These are phyloP conservation scores for Daedalea quercina DNA, from an alignment of 768 basidiomycete genomes.

Conservation along the genomic window DNA sequence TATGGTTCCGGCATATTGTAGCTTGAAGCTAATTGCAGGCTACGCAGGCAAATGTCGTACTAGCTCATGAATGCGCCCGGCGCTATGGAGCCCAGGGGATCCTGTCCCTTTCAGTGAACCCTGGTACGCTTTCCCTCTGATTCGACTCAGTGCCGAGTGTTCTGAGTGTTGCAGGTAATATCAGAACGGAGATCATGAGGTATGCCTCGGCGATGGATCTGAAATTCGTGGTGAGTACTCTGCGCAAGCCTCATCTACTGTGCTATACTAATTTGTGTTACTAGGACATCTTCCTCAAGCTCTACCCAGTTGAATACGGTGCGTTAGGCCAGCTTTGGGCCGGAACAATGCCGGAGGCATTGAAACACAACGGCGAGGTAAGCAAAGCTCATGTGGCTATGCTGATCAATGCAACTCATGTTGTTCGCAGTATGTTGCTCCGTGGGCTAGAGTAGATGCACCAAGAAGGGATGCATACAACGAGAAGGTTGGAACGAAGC, in stretches of 20 bases:
- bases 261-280: background rate
- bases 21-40: background rate
- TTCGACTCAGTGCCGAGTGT: no score
- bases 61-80: constrained; percentile 40
- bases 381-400: background rate
- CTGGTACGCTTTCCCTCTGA: constrained; percentile 29
- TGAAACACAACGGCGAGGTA: constrained; percentile 35
- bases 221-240: background rate
- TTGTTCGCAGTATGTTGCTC: constrained; percentile 16
- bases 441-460: constrained; percentile 18
- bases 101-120: constrained; percentile 38
- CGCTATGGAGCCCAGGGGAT: constrained; percentile 38
- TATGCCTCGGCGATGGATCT: background rate
- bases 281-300: constrained; percentile 3
- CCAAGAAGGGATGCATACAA: constrained; percentile 9
- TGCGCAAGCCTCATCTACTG: background rate
- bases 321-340: constrained; percentile 25
- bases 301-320: constrained; percentile 20
- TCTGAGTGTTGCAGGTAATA: no score
- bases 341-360: constrained; percentile 28
- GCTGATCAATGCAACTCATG: no score
- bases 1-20: background rate
- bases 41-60: constrained; percentile 34
- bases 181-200: background rate
- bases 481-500: constrained; percentile 13